Evolutionary conservation across 257 asterid genomes (phyloP).

Genomic region (Asclepias syriaca): DNA sequence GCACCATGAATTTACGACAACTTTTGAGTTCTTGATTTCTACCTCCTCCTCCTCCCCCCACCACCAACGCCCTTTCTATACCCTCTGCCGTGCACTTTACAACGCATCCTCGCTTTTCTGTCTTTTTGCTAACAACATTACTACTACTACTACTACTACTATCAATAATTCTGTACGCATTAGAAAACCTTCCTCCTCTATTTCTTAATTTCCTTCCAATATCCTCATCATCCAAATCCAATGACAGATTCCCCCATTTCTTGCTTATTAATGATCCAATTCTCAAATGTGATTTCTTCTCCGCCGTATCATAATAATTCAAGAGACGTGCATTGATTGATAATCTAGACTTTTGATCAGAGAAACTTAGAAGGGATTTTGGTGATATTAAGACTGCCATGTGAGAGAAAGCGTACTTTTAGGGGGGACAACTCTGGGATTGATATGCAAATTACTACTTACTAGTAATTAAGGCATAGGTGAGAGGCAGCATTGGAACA

Average conservation of each 20-base stretch:
- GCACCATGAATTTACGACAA: slow-evolving; percentile 35
- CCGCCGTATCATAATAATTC: slow-evolving; percentile 12
- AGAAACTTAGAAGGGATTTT: slow-evolving; percentile 18
- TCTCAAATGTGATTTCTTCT: slow-evolving; percentile 26
- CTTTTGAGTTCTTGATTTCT: slow-evolving; percentile 35
- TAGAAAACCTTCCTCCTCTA: slow-evolving; percentile 8
- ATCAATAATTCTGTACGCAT: neutral
- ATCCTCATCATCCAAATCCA: neutral
- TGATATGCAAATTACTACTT: neutral
- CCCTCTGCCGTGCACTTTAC: slow-evolving; percentile 80
- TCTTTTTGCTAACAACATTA: neutral
- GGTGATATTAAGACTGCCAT: slow-evolving; percentile 47
- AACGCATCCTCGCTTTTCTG: slow-evolving; percentile 15
- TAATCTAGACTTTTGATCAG: slow-evolving; percentile 15
- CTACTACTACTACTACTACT: too few species aligned
- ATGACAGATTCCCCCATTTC: slow-evolving; percentile 18
- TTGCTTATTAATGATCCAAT: slow-evolving; percentile 8
- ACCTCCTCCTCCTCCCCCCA: slow-evolving; percentile 13
- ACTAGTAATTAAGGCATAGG: neutral
- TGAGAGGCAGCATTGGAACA: neutral
- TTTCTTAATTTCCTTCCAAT: slow-evolving; percentile 18
- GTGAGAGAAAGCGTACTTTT: neutral
- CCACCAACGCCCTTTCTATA: slow-evolving; percentile 48
- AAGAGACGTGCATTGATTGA: slow-evolving; percentile 25
- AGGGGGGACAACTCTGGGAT: neutral